These are phyloP conservation scores for Kwoniella pini DNA, from an alignment of 768 basidiomycete species.

Conservation along the genomic window DNA sequence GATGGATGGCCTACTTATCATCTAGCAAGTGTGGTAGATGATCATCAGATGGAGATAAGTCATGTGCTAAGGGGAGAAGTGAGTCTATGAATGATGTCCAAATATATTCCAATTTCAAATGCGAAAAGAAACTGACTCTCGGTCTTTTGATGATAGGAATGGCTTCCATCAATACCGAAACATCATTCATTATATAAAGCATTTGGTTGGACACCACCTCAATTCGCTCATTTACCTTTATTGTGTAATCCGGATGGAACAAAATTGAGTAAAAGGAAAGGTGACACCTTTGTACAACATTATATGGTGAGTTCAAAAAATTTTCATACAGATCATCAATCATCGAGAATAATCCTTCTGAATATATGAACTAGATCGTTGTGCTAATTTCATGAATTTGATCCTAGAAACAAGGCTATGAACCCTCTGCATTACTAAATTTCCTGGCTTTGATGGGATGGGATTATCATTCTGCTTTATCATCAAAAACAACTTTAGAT, in stretches of 20 bases:
- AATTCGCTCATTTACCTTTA: slow-evolving; percentile 88
- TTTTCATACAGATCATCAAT: not conserved
- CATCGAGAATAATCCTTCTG: not conserved
- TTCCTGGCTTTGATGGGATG: slow-evolving; percentile 95
- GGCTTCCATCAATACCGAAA: slow-evolving; percentile 88
- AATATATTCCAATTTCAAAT: too few species aligned
- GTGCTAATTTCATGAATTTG: not conserved
- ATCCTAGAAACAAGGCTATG: slow-evolving; percentile 77
- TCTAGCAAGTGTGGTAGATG: slow-evolving; percentile 91
- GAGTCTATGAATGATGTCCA: slow-evolving; percentile 86
- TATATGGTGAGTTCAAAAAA: slow-evolving; percentile 82
- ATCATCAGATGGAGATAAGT: slow-evolving; percentile 92
- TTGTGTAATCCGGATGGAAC: slow-evolving; percentile 84
- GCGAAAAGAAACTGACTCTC: not conserved
- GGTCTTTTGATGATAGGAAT: slow-evolving; percentile 67
- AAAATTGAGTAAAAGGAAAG: slow-evolving; percentile 93
- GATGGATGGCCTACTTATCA: slow-evolving; percentile 96
- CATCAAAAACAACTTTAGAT: slow-evolving; percentile 29
- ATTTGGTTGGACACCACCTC: slow-evolving; percentile 68
- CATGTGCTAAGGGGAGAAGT: slow-evolving; percentile 95
- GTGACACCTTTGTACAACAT: slow-evolving; percentile 80
- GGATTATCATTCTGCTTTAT: slow-evolving; percentile 62
- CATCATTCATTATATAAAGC: slow-evolving; percentile 86
- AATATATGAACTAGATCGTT: too few species aligned
- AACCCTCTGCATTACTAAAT: slow-evolving; percentile 82